Percentiles rank a stretch among this genome's conserved stretches.
Evolutionary conservation across 176 grass and related monocot genomes (phyloP).

Genomic region (Eleusine coracana): DNA sequence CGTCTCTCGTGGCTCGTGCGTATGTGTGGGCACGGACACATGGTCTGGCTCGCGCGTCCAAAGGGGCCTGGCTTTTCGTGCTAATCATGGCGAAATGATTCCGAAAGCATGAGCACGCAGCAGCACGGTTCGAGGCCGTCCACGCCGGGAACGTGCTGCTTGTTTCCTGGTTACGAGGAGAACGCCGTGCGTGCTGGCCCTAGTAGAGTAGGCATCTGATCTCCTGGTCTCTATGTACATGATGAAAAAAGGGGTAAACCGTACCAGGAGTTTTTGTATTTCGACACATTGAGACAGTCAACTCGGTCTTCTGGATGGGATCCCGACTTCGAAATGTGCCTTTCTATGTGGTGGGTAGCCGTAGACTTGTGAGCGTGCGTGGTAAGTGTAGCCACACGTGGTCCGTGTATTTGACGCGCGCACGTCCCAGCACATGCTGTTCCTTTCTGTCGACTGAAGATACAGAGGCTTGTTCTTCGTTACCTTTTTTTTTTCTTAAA

Average conservation of each 20-base stretch:
- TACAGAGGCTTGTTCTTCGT: too few relatives aligned
- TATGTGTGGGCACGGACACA: not conserved
- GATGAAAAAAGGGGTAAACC: too few relatives aligned
- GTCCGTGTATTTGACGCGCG: not conserved
- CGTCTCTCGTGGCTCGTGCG: not conserved
- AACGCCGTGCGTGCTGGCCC: not conserved
- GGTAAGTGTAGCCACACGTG: not conserved
- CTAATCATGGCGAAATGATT: slow-evolving; percentile 43
- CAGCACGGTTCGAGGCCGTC: not conserved
- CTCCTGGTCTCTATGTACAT: not conserved
- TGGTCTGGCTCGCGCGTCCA: not conserved
- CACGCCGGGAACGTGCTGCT: not conserved
- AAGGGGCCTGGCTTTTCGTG: not conserved
- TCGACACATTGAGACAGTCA: slow-evolving; percentile 29
- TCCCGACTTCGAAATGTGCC: not conserved
- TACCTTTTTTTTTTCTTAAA: too few relatives aligned
- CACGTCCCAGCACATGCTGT: not conserved
- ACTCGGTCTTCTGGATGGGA: slow-evolving; percentile 32
- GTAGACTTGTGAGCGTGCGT: not conserved
- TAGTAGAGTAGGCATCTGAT: not conserved
- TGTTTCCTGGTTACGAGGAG: slow-evolving; percentile 7
- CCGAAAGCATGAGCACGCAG: not conserved
- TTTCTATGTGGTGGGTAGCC: not conserved
- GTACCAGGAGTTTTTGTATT: not conserved
- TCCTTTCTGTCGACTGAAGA: too few relatives aligned